Evolutionary conservation across 192 early-diverging fungal species (phyloP).

Genomic region (Jimgerdemannia lactiflua): DNA sequence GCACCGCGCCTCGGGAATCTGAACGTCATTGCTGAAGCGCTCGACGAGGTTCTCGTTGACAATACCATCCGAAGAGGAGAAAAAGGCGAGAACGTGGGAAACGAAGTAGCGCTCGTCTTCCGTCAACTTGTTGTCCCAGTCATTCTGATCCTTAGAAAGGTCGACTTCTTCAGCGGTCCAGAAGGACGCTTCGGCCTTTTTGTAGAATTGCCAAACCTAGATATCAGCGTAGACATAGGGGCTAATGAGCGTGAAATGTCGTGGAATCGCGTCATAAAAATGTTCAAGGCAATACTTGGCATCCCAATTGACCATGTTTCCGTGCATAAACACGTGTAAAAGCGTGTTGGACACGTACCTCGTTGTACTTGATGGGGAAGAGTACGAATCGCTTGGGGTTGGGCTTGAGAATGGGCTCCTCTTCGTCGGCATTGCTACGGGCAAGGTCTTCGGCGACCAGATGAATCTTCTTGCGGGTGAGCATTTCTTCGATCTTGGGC

Average conservation of each 20-base stretch:
- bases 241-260: too few relatives aligned
- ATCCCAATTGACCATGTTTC: constrained; percentile 3
- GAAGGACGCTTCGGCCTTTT: constrained; percentile 96
- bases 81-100: constrained; percentile 92
- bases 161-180: constrained; percentile 44
- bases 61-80: constrained; percentile 94
- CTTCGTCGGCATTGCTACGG: not conserved
- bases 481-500: not conserved
- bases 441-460: not conserved
- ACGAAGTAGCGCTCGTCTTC: constrained; percentile 91
- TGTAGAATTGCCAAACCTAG: constrained; percentile 91
- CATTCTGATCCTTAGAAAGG: constrained; percentile 83
- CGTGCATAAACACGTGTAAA: not conserved
- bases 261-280: too few relatives aligned
- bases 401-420: constrained; percentile 22
- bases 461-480: not conserved
- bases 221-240: constrained; percentile 16
- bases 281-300: too few relatives aligned
- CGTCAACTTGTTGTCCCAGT: constrained; percentile 87
- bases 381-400: constrained; percentile 86
- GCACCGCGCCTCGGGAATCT: constrained; percentile 91
- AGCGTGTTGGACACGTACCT: constrained; percentile 36
- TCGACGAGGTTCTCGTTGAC: constrained; percentile 95
- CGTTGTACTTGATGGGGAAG: constrained; percentile 93
- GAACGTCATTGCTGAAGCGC: constrained; percentile 88